Evolutionary conservation across 2,329 filamentous ascomycete species (phyloP).

Genomic region (Xylaria hypoxylon): DNA sequence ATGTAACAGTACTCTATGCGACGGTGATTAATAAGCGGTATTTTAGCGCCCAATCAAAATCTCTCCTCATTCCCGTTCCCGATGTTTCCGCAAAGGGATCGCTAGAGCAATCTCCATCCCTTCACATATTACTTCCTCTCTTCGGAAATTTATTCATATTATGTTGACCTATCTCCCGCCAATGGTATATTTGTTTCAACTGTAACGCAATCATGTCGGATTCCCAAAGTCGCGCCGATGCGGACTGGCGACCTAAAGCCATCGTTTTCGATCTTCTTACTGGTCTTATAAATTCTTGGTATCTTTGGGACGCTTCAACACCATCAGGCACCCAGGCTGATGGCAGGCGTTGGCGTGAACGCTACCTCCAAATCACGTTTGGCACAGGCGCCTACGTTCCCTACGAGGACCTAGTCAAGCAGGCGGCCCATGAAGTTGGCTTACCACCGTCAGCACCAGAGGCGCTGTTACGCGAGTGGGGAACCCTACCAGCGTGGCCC

Average conservation of each 20-base stretch:
- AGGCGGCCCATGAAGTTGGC: conserved; percentile 27
- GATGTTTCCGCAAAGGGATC: neutral
- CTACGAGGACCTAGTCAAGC: conserved; percentile 34
- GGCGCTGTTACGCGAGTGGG: conserved; percentile 18
- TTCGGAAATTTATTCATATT: neutral
- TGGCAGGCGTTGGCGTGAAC: conserved; percentile 30
- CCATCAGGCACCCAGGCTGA: conserved; percentile 25
- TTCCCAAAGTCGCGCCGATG: neutral
- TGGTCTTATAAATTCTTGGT: conserved; percentile 33
- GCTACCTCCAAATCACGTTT: conserved; percentile 33
- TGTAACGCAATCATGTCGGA: conserved; percentile 5
- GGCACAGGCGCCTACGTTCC: conserved; percentile 30
- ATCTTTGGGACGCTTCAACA: conserved; percentile 32
- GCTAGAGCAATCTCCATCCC: neutral
- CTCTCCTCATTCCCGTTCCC: neutral
- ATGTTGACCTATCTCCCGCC: neutral
- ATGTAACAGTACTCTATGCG: neutral
- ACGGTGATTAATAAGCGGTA: neutral
- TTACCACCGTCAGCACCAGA: conserved; percentile 33
- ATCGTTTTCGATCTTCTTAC: conserved; percentile 38
- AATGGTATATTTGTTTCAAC: neutral
- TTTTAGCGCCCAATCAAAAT: neutral
- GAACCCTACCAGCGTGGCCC: conserved; percentile 23
- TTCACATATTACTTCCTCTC: too few relatives aligned
- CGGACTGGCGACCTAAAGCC: conserved; percentile 33